A percentile compares a stretch with the other conserved stretches of the same genome.
phyloP scores from a whole-genome alignment of 106 monocot genomes.

The Dactylorhiza incarnata region DNA sequence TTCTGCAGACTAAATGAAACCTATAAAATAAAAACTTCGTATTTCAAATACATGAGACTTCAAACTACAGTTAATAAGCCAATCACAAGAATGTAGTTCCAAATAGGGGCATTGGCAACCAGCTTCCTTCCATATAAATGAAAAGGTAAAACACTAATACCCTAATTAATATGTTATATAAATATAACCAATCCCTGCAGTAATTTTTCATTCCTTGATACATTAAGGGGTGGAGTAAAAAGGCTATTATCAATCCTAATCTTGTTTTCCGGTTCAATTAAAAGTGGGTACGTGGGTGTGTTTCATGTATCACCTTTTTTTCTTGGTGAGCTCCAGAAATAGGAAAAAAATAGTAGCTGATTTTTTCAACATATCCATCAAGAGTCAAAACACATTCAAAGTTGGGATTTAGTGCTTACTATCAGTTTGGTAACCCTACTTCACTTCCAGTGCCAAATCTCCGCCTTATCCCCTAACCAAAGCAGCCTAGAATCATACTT shows the following conservation, averaged over 20 bases:
- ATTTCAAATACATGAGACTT: conserved; percentile 1
- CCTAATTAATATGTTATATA: background rate
- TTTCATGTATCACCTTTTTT: background rate
- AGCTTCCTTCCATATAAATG: background rate
- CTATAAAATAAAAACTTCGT: background rate
- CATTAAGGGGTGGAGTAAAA: too few species aligned
- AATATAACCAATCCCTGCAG: background rate
- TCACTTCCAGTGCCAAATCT: too few species aligned
- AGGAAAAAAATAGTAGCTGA: background rate
- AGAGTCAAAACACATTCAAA: background rate
- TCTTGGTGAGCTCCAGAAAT: background rate
- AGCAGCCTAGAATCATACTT: too few species aligned
- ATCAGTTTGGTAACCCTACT: too few species aligned
- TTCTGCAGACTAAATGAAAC: too few species aligned
- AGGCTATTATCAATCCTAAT: too few species aligned
- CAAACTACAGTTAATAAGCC: background rate
- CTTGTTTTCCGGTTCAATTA: too few species aligned
- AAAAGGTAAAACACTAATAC: background rate
- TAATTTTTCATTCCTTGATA: background rate
- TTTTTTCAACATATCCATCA: background rate
- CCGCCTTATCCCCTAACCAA: too few species aligned
- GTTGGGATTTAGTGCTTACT: too few species aligned
- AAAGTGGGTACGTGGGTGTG: background rate
- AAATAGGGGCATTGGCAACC: background rate
- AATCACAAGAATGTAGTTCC: background rate